Percentiles rank a stretch among this genome's conserved stretches.
Conservation (phyloP, 164 flowering plant species). For the Tetrastigma voinierianum region DNA sequence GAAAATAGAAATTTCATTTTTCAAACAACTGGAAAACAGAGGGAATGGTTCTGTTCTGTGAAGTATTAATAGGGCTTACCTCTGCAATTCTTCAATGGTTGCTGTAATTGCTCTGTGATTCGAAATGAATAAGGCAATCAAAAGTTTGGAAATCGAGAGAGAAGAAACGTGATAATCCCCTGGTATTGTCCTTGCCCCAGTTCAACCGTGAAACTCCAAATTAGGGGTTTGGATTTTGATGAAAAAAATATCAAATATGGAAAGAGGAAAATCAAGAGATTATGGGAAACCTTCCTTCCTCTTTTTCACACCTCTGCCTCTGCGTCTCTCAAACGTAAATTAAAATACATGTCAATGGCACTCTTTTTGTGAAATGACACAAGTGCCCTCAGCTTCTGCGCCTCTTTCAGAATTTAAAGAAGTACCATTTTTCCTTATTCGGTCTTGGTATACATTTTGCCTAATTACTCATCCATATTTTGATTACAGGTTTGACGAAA, state of each 20-base stretch:
- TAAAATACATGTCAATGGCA: neutral
- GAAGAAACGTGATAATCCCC: neutral
- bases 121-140: neutral
- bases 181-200: too few relatives aligned
- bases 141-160: neutral
- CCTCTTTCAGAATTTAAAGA: too few relatives aligned
- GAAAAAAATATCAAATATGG: neutral
- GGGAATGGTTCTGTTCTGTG: neutral
- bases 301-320: neutral
- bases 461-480: too few relatives aligned
- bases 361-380: neutral
- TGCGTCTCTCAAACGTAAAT: neutral
- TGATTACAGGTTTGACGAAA: too few relatives aligned
- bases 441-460: too few relatives aligned
- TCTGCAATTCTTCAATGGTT: slow-evolving; percentile 8
- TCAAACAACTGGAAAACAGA: neutral
- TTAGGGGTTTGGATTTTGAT: too few relatives aligned
- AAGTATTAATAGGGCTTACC: neutral
- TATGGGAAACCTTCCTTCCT: neutral
- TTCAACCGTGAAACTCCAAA: too few relatives aligned
- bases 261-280: neutral
- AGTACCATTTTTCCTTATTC: too few relatives aligned
- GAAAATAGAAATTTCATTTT: neutral
- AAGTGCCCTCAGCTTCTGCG: too few relatives aligned
- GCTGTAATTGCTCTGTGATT: neutral